A percentile compares a stretch with the other conserved stretches of the same genome.
Evolutionary conservation across 2,329 filamentous ascomycete species (phyloP).

Genomic region (Claviceps purpurea): DNA sequence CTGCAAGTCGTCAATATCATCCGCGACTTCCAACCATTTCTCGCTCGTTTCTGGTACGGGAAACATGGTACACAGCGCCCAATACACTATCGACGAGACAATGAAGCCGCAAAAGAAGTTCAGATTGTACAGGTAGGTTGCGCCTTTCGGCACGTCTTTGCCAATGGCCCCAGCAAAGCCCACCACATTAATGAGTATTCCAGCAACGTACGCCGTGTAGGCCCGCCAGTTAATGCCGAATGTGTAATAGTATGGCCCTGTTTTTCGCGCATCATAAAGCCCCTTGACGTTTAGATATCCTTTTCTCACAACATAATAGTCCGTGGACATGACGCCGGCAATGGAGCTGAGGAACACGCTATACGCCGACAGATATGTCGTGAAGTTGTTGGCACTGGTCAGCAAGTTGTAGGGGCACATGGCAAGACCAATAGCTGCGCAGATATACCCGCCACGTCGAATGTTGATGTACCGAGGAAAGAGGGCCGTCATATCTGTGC

Average conservation of each 20-base stretch:
- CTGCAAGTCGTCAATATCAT: conserved; percentile 41
- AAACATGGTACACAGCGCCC: conserved; percentile 49
- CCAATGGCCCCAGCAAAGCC: conserved; percentile 80
- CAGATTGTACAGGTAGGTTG: conserved; percentile 75
- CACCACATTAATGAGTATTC: conserved; percentile 82
- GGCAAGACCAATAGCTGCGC: conserved; percentile 62
- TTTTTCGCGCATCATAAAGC: conserved; percentile 59
- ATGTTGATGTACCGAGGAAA: conserved; percentile 73
- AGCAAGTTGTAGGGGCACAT: conserved; percentile 84
- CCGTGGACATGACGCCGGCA: conserved; percentile 76
- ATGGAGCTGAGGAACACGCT: conserved; percentile 90
- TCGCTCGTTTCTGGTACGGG: conserved; percentile 65
- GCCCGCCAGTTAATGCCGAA: conserved; percentile 71
- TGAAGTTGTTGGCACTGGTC: conserved; percentile 65
- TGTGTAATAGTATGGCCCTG: conserved; percentile 59
- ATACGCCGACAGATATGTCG: conserved; percentile 82
- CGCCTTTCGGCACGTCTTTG: conserved; percentile 55
- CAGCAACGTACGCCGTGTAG: conserved; percentile 68
- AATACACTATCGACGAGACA: conserved; percentile 56
- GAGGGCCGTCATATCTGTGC: conserved; percentile 70
- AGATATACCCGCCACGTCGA: conserved; percentile 75
- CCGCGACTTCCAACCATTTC: conserved; percentile 64
- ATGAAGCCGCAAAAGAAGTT: conserved; percentile 85
- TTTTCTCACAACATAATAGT: conserved; percentile 77
- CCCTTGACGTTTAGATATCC: conserved; percentile 70